Evolutionary conservation across 495 filamentous ascomycete species (phyloP), one percentile per base, ranked within the genome.

Genomic region (Ramalina peruviana): DNA sequence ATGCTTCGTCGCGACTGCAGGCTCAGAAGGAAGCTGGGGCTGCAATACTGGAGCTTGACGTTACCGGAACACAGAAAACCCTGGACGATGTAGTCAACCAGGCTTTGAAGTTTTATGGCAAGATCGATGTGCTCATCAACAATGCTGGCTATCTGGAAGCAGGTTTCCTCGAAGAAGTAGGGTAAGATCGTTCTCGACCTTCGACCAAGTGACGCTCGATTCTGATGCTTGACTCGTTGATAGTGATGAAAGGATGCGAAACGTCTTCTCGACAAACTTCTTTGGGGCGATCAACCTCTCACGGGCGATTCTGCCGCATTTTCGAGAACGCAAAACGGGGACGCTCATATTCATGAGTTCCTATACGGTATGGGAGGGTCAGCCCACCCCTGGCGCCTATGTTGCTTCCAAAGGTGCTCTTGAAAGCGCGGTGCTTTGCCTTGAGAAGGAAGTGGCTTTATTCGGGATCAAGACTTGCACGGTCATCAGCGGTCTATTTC

Each of bases 261-360:
- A 25, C 23, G 23, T 25, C 33, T 65, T 70, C 54, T 63, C 70
- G 49, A 74, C 73, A 20, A 78, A 78, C 54, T 63, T 75, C 9
- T 62, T 73, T 17, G 75, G 75, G 3, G 53, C 61, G 6, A 58
- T 68, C 33, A 68, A 67, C 44, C 48, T 73, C 7, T 66, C 66
- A 1, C 64, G 67, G 6, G 67, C 69, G 6, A 55, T 67, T 15
- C 51, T 72, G 1, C 65, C 65, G 3, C 56, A 66, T 26, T 66
- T 79, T 51, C 71, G 74, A 9, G 63, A 56, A 53, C 56, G 59
- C 26, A 53, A 47, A 10, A 43, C 40, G 17, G 69, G 58, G 1
- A 58, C 49, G 17, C 64, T 78, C 42, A 65, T 71, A 40, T 75
- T 71, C 52, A 67, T 79, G 49, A 61, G 64, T 36, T 55, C 53